Percentiles rank a stretch among this genome's conserved stretches.
Conservation (phyloP, 2,329 filamentous ascomycete genomes). For the Cladophialophora yegresii region DNA sequence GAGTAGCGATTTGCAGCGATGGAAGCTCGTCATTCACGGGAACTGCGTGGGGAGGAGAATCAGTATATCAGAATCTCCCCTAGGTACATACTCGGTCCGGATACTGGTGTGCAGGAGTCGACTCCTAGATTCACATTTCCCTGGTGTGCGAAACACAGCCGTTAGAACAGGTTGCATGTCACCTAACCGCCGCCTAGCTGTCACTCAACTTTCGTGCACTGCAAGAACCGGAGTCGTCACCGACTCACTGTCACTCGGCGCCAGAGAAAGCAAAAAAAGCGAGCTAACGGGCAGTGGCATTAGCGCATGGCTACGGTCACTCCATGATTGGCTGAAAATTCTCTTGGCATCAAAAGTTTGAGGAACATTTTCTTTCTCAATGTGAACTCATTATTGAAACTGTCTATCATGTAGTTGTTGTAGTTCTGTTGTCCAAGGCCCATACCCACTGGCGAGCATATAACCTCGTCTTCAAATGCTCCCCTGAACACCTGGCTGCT, state of each 20-base stretch:
- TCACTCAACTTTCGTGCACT: background rate
- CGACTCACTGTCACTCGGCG: background rate
- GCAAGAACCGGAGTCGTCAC: background rate
- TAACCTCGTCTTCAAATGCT: slow-evolving; percentile 18
- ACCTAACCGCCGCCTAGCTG: too few relatives aligned
- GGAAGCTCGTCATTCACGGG: background rate
- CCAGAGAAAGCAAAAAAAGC: background rate
- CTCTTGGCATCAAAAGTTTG: slow-evolving; percentile 20
- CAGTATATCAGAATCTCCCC: background rate
- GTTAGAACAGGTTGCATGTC: too few relatives aligned
- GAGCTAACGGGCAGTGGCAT: background rate
- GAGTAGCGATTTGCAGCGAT: background rate
- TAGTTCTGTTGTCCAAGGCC: background rate
- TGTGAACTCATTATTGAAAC: slow-evolving; percentile 7
- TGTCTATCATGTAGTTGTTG: slow-evolving; percentile 5
- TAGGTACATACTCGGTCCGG: background rate
- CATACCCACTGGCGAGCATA: background rate
- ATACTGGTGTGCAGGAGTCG: background rate
- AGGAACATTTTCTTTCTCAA: slow-evolving; percentile 12
- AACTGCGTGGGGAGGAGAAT: background rate
- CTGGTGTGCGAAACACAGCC: too few relatives aligned
- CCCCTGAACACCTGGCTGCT: slow-evolving; percentile 25
- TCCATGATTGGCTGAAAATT: slow-evolving; percentile 6
- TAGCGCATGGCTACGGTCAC: background rate
- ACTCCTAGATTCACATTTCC: background rate